A percentile compares a stretch with the other conserved stretches of the same genome.
Evolutionary conservation across 441 rosid species (phyloP).

Genomic region (Pelargonium fulgidum): DNA sequence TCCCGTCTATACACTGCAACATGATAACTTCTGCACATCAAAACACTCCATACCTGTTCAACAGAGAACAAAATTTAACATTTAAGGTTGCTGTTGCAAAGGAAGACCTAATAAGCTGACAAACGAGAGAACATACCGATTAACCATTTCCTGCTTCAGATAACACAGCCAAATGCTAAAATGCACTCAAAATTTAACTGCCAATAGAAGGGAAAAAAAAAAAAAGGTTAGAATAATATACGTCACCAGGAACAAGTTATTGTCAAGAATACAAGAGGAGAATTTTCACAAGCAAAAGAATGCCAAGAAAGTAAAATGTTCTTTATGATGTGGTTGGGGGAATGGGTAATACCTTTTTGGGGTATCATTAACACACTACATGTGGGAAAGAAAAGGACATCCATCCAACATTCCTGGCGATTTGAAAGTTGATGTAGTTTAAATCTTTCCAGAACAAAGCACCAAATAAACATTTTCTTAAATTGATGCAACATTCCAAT

Average conservation of each 20-base stretch:
- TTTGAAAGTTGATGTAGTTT: not conserved
- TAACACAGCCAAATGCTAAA: conserved; percentile 13
- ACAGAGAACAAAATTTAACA: conserved; percentile 10
- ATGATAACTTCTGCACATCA: conserved; percentile 61
- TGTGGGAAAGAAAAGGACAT: not conserved
- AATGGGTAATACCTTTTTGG: not conserved
- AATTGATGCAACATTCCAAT: not conserved
- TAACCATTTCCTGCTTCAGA: conserved; percentile 35
- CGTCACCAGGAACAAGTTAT: not conserved
- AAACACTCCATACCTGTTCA: conserved; percentile 66
- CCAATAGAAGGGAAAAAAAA: not conserved
- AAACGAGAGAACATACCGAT: conserved; percentile 29
- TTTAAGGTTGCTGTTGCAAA: conserved; percentile 9
- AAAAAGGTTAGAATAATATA: not conserved
- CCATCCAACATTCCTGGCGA: not conserved
- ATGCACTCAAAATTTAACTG: conserved; percentile 6
- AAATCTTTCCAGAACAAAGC: not conserved
- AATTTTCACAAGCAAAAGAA: not conserved
- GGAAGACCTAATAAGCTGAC: not conserved
- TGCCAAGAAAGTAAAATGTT: not conserved
- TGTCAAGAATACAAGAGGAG: not conserved
- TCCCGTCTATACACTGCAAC: conserved; percentile 79
- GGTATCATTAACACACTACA: not conserved
- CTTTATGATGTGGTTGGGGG: not conserved
- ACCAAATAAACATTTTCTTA: not conserved